Evolutionary conservation across 73 alveolate species (phyloP).

Genomic region (Paramecium biaurelia): DNA sequence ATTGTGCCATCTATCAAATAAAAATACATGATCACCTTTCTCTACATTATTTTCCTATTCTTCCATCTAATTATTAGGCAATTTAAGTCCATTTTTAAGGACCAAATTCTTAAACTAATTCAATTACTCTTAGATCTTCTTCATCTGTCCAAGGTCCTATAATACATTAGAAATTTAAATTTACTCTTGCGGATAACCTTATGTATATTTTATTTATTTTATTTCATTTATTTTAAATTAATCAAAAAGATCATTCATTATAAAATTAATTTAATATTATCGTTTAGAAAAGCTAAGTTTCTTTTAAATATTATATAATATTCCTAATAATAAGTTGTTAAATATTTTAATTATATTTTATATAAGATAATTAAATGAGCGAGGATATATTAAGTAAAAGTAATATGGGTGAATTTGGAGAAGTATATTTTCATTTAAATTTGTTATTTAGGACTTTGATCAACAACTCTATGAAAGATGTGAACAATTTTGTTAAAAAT

Average conservation of each 20-base stretch:
- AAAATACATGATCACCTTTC: conserved; percentile 69
- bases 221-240: conserved; percentile 22
- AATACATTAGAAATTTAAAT: background rate
- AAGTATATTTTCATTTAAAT: background rate
- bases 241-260: conserved; percentile 21
- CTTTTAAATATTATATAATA: background rate
- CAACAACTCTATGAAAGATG: conserved; percentile 24
- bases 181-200: conserved; percentile 22
- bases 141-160: conserved; percentile 88
- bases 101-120: conserved; percentile 79
- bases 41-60: conserved; percentile 69
- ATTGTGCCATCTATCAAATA: conserved; percentile 91
- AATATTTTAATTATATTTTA: background rate
- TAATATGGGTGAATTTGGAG: conserved; percentile 24
- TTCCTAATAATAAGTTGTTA: background rate
- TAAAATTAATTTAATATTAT: background rate
- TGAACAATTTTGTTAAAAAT: conserved; percentile 37
- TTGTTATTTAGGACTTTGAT: background rate
- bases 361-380: background rate
- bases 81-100: conserved; percentile 88
- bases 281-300: background rate
- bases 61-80: conserved; percentile 80
- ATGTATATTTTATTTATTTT: conserved; percentile 7
- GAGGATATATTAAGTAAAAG: conserved; percentile 5
- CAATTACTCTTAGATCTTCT: conserved; percentile 81